Evolutionary conservation across 768 basidiomycete genomes (phyloP), one percentile per base, ranked within the genome.

Genomic region (Suillus brevipes): DNA sequence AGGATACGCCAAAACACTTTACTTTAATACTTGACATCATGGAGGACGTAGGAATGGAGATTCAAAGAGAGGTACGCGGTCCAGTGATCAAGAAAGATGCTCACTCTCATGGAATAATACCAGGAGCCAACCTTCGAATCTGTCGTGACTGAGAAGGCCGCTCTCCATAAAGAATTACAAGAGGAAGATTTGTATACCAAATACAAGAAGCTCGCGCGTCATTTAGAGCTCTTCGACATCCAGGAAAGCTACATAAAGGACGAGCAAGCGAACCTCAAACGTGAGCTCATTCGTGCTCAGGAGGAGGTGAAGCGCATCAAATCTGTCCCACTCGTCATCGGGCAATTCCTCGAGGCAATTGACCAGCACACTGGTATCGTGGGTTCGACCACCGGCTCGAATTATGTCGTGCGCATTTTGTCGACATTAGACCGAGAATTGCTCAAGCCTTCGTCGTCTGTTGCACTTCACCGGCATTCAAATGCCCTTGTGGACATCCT

Each of bases 261-360:
- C 71, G 97, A 99, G 77, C 96, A 97, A 72, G 93, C 93, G 18
- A 98, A 98, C 73, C 87, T 99, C 63, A 97, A 99, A 78, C 89
- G 97, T 59, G 97, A 99, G 79, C 90, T 99, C 66, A 92, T 99
- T 69, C 94, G 97, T 64, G 97, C 97, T 0, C 97, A 99, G 75
- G 97, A 99, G 77, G 97, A 99, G 80, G 97, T 99, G 74, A 97
- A 98, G 80, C 92, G 97, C 65, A 99, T 99, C 76, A 95, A 99
- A 80, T 94, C 94, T 61, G 97, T 99, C 7, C 97, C 97, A 0
- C 89, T 99, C 18, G 97, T 99, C 74, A 99, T 99, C 73, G 97
- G 97, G 64, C 97, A 99, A 78, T 99, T 99, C 82, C 87, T 99
- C 42, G 97, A 99, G 80, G 92, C 97, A 60, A 98, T 99, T 76